phyloP scores from a whole-genome alignment of 2,329 filamentous ascomycete genomes.

The Claviceps arundinis region DNA sequence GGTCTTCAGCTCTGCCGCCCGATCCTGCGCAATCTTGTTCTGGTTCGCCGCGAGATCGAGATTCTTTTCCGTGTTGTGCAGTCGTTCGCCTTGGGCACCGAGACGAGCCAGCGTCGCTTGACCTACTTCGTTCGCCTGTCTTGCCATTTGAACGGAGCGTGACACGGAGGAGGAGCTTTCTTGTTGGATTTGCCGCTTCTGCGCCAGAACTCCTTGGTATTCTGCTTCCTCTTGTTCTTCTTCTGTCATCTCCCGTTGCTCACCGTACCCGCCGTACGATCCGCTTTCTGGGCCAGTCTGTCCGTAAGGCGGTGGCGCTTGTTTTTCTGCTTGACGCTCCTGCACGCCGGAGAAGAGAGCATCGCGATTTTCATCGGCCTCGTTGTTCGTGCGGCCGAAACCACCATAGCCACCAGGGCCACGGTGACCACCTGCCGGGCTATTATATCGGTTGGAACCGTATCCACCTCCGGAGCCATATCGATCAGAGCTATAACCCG shows the following conservation, averaged over 20 bases:
- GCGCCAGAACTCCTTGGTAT: conserved; percentile 43
- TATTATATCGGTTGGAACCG: conserved; percentile 32
- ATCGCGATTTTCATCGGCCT: conserved; percentile 42
- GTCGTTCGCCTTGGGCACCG: conserved; percentile 63
- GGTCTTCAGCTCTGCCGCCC: conserved; percentile 69
- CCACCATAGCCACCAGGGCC: conserved; percentile 50
- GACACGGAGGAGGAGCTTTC: conserved; percentile 42
- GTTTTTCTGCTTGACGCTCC: conserved; percentile 32
- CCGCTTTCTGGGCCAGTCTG: conserved; percentile 14
- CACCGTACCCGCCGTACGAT: conserved; percentile 43
- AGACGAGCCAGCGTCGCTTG: conserved; percentile 60
- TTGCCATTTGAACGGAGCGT: conserved; percentile 26
- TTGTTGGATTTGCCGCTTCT: conserved; percentile 57
- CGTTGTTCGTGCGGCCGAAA: conserved; percentile 32
- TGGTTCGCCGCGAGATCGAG: conserved; percentile 68
- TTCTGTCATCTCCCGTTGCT: conserved; percentile 65
- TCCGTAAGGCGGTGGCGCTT: conserved; percentile 12
- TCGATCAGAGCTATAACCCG: conserved; percentile 39
- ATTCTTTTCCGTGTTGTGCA: conserved; percentile 73
- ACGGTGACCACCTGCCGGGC: conserved; percentile 20
- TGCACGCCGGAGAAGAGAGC: conserved; percentile 48
- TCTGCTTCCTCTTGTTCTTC: conserved; percentile 66
- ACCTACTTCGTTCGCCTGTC: conserved; percentile 41
- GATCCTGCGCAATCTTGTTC: conserved; percentile 64
- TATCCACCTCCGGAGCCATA: conserved; percentile 40